phyloP scores from a whole-genome alignment of 2,329 filamentous ascomycete species.

The Cordyceps javanica region DNA sequence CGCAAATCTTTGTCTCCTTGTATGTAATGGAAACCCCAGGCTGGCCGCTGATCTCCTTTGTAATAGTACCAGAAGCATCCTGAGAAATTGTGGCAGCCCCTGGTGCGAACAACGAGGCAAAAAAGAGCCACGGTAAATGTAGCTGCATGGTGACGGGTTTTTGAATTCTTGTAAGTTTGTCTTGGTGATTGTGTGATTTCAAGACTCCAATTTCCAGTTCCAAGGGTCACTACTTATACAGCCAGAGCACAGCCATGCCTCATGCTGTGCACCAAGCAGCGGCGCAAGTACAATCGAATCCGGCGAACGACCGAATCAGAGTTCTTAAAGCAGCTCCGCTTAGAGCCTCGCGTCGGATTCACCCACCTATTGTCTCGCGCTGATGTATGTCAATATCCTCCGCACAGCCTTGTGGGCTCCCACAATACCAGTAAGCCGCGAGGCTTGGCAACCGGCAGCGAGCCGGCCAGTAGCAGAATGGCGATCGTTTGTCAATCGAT shows the following conservation, averaged over 20 bases:
- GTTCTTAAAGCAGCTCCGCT: background rate
- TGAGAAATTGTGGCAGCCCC: background rate
- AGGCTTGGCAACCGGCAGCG: background rate
- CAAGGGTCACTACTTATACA: background rate
- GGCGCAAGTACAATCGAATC: background rate
- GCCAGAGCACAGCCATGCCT: background rate
- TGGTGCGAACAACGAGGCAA: background rate
- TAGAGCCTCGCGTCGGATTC: background rate
- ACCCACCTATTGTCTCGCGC: background rate
- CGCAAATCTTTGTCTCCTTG: conserved; percentile 7
- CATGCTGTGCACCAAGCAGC: background rate
- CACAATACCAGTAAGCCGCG: background rate
- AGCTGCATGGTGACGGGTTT: background rate
- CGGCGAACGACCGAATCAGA: background rate
- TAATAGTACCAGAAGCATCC: background rate
- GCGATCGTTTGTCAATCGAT: background rate
- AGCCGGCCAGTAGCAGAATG: background rate
- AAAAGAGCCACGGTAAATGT: background rate
- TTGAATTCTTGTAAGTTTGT: background rate
- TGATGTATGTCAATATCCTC: background rate
- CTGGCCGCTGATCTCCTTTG: background rate
- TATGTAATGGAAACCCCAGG: conserved; percentile 4
- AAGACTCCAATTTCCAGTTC: background rate
- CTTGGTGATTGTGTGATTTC: background rate
- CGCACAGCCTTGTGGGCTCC: background rate